phyloP scores from a whole-genome alignment of 768 basidiomycete species.

The Kwoniella dejecticola region DNA sequence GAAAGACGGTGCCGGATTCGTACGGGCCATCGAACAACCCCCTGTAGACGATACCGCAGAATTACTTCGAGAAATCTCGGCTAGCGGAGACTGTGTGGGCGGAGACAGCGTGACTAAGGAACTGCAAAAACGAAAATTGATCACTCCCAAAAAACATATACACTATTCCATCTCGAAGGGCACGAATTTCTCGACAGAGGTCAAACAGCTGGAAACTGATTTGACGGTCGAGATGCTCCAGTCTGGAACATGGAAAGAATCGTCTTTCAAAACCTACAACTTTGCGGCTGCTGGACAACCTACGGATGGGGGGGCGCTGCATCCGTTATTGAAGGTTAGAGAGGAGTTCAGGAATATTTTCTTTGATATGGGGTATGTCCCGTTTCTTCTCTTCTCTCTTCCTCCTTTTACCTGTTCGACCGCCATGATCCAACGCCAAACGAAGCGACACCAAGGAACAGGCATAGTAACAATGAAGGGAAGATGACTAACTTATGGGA shows the following conservation, averaged over 20 bases:
- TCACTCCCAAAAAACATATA: constrained; percentile 84
- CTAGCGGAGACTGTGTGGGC: constrained; percentile 68
- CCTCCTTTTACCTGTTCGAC: too few species aligned
- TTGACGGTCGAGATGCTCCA: constrained; percentile 91
- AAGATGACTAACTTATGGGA: too few species aligned
- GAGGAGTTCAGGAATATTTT: constrained; percentile 98
- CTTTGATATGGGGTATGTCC: constrained; percentile 92
- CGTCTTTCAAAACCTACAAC: constrained; percentile 96
- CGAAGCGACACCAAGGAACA: too few species aligned
- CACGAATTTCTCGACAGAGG: constrained; percentile 80
- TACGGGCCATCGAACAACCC: constrained; percentile 66
- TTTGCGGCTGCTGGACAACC: constrained; percentile 94
- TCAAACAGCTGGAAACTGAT: constrained; percentile 92
- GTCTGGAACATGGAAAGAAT: constrained; percentile 89
- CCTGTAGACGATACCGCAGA: constrained; percentile 75
- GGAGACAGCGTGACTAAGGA: constrained; percentile 83
- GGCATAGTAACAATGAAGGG: too few species aligned
- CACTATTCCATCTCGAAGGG: constrained; percentile 93
- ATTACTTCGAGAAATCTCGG: constrained; percentile 72
- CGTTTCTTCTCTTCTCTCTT: too few species aligned
- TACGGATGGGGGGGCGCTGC: constrained; percentile 85
- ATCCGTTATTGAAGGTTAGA: constrained; percentile 93
- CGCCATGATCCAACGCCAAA: too few species aligned
- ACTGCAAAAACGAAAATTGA: constrained; percentile 85
- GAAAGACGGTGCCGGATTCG: constrained; percentile 81